Evolutionary conservation across 345 rosid species (phyloP), one percentile per base, ranked within the genome.

Genomic region (Geranium rotundifolium): DNA sequence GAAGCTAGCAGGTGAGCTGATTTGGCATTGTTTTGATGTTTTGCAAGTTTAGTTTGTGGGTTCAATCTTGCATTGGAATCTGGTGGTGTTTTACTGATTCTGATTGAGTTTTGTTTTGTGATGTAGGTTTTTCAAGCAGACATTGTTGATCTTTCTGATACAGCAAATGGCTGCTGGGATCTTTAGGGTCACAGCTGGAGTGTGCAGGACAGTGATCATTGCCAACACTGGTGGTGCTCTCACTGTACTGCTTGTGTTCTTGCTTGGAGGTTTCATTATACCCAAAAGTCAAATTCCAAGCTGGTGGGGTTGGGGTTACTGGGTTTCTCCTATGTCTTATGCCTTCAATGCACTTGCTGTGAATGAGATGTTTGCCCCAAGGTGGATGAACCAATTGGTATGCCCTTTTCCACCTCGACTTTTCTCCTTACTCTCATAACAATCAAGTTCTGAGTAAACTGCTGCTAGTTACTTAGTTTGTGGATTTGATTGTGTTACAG

Each of bases 251-350:
- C 82, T 93, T 31, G 68, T 87, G 65, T 87, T 86, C 85, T 54
- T 93, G 82, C 82, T 87, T 15, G 97, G 96, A 62, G 96, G 97
- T 29, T 90, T 93, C 82, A 82, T 87, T 41, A 46, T 90, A 64
- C 96, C 90, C 19, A 74, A 75, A 81, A 72, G 97, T 90, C 18
- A 65, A 72, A 84, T 93, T 57, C 99, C 97, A 27, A 61, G 20
- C 1, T 86, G 97, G 87, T 93, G 91, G 96, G 61, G 58, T 20
- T 93, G 97, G 99, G 95, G 76, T 56, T 82, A 88, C 58, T 93
- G 97, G 99, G 64, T 84, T 50, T 93, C 85, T 1, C 97, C 99
- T 29, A 4, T 93, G 75, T 54, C 83, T 19, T 93, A 90, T 60
- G 84, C 81, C 50, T 83, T 49, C 75, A 85, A 93, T 49, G 87